Evolutionary conservation across 257 asterid genomes (phyloP).

Genomic region (Voacanga thouarsii): DNA sequence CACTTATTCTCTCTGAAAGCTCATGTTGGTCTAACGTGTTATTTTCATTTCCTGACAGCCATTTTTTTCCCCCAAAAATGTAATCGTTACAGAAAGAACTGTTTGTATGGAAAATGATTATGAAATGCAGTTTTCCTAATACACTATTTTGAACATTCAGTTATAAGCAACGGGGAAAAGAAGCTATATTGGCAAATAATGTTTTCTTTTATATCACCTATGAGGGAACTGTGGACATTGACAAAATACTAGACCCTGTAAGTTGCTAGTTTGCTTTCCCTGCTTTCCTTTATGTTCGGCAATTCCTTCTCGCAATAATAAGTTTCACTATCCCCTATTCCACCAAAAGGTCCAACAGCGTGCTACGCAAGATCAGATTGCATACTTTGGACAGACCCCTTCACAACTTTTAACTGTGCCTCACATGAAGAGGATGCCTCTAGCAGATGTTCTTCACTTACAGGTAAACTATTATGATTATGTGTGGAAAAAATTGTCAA

Average conservation of each 20-base stretch:
- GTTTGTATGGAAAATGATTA: background rate
- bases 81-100: background rate
- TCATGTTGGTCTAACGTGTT: conserved; percentile 11
- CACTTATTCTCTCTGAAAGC: conserved; percentile 21
- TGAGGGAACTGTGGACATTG: conserved; percentile 97
- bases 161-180: conserved; percentile 98
- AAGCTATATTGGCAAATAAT: conserved; percentile 87
- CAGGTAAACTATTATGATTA: conserved; percentile 50
- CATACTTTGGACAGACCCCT: conserved; percentile 99
- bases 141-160: conserved; percentile 40
- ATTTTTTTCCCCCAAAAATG: too few relatives aligned
- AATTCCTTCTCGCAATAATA: conserved; percentile 14
- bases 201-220: conserved; percentile 94
- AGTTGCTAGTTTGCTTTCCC: conserved; percentile 32
- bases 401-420: conserved; percentile 89
- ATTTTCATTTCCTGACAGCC: conserved; percentile 1
- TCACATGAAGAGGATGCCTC: conserved; percentile 82
- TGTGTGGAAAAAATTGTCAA: background rate
- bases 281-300: conserved; percentile 16
- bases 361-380: conserved; percentile 97
- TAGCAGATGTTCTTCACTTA: conserved; percentile 88
- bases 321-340: conserved; percentile 16
- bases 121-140: conserved; percentile 1
- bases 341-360: conserved; percentile 76
- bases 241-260: conserved; percentile 89